These are phyloP conservation scores for Phytophthora megakarya DNA, from an alignment of 352 stramenopile species.

Conservation along the genomic window DNA sequence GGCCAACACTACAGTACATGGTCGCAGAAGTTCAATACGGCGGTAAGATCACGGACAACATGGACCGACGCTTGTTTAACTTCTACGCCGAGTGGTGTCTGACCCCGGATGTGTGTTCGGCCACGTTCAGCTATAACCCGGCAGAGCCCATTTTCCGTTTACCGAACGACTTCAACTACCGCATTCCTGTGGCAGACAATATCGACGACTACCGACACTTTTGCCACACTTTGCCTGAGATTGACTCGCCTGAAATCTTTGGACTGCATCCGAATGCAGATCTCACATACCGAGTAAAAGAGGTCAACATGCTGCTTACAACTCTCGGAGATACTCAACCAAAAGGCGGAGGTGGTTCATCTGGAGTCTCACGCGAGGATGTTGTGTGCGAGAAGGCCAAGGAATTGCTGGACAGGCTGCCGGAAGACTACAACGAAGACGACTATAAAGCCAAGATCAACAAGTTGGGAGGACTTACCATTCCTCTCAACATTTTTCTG, in stretches of 20 bases:
- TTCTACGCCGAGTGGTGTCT: conserved; percentile 98
- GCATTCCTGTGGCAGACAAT: conserved; percentile 90
- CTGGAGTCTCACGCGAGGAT: conserved; percentile 93
- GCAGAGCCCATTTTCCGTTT: conserved; percentile 95
- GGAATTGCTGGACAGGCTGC: conserved; percentile 94
- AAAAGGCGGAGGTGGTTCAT: conserved; percentile 91
- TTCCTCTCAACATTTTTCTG: conserved; percentile 98
- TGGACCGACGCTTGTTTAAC: conserved; percentile 97
- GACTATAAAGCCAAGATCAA: conserved; percentile 98
- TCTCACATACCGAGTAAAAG: conserved; percentile 97
- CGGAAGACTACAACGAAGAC: conserved; percentile 97
- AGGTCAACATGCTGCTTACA: conserved; percentile 94
- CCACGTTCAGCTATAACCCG: conserved; percentile 96
- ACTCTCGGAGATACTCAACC: conserved; percentile 97
- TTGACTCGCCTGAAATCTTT: conserved; percentile 99
- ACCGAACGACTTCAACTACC: conserved; percentile 97
- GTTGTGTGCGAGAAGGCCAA: conserved; percentile 96
- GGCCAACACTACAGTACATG: conserved; percentile 99
- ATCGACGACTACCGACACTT: conserved; percentile 97
- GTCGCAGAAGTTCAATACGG: conserved; percentile 98
- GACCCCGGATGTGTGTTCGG: conserved; percentile 78
- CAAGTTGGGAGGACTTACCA: conserved; percentile 94
- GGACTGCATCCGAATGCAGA: conserved; percentile 98
- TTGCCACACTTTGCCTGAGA: conserved; percentile 94
- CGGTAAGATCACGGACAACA: conserved; percentile 99